Evolutionary conservation across 2,329 filamentous ascomycete genomes (phyloP), one percentile per base, ranked within the genome.

Genomic region (Ophiostoma ips): DNA sequence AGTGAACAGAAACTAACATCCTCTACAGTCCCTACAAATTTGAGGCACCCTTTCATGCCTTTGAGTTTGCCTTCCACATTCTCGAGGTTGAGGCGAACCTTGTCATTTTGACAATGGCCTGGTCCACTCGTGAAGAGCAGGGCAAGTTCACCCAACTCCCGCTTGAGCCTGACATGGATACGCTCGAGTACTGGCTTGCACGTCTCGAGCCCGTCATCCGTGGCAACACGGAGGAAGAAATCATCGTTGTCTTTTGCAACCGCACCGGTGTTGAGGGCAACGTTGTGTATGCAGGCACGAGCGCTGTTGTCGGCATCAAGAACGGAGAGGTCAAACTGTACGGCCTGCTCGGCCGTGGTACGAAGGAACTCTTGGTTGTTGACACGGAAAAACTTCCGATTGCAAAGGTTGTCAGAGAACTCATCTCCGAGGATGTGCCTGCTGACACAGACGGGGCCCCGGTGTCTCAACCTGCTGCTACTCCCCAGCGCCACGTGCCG

Each of bases 91-190:
- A 71, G 0, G 74, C 81, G 0, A 77, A 79, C 13, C 55, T 89
- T 0, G 78, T 86, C 2, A 76, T 88, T 33, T 57, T 90, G 0
- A 78, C 76, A 4, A 89, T 89, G 85, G 84, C 86, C 0, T 90
- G 84, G 85, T 68, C 85, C 31, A 87, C 83, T 2, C 68, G 62
- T 50, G 77, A 70, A 53, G 72, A 69, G 58, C 70, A 63, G 1
- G 68, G 58, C 16, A 51, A 52, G 8, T 79, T 68, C 60, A 77
- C 59, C 52, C 69, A 57, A 28, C 67, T 55, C 55, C 76, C 75
- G 0, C 61, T 71, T 1, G 75, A 79, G 46, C 83, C 84, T 0
- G 84, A 89, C 55, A 72, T 84, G 65, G 77, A 85, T 21, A 87
- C 84, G 0, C 61, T 90, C 9, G 75, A 76, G 0, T 90, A 90